These are phyloP conservation scores for Linnemannia schmuckeri DNA, from an alignment of 192 early-diverging fungal species.

Conservation along the genomic window DNA sequence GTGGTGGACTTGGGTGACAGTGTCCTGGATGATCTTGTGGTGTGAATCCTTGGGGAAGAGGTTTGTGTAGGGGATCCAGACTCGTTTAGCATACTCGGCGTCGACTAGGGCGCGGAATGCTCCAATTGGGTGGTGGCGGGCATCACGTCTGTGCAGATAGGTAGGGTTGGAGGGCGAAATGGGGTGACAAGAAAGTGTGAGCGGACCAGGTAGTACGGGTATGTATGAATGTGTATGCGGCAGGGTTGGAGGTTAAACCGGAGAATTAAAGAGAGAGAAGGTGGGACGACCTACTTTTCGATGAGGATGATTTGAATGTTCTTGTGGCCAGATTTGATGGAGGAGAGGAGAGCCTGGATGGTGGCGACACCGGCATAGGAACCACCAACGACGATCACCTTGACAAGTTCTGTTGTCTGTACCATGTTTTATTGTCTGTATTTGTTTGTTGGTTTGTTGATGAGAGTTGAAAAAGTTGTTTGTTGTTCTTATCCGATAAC, in stretches of 20 bases:
- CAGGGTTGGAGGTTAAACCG: neutral
- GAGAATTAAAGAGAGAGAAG: neutral
- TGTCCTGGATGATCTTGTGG: slow-evolving; percentile 64
- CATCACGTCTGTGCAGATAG: slow-evolving; percentile 15
- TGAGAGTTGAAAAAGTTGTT: neutral
- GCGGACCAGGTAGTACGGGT: neutral
- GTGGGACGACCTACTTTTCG: slow-evolving; percentile 22
- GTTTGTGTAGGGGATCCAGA: slow-evolving; percentile 42
- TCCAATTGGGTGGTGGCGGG: slow-evolving; percentile 23
- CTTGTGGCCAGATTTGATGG: slow-evolving; percentile 14
- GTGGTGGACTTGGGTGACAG: slow-evolving; percentile 53
- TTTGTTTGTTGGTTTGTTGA: neutral
- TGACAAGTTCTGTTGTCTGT: slow-evolving; percentile 13
- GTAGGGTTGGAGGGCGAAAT: too few relatives aligned
- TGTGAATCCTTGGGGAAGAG: slow-evolving; percentile 33
- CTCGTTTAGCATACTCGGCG: slow-evolving; percentile 11
- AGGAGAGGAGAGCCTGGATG: slow-evolving; percentile 27
- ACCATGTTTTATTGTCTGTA: neutral
- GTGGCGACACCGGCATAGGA: slow-evolving; percentile 38
- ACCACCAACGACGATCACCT: slow-evolving; percentile 50
- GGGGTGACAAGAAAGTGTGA: neutral
- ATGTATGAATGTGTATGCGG: too few relatives aligned
- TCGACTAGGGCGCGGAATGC: slow-evolving; percentile 40
- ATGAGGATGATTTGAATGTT: slow-evolving; percentile 38
- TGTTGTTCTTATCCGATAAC: neutral